Evolutionary conservation across 495 filamentous ascomycete genomes (phyloP), one percentile per base, ranked within the genome.

Genomic region (Cetradonia linearis): DNA sequence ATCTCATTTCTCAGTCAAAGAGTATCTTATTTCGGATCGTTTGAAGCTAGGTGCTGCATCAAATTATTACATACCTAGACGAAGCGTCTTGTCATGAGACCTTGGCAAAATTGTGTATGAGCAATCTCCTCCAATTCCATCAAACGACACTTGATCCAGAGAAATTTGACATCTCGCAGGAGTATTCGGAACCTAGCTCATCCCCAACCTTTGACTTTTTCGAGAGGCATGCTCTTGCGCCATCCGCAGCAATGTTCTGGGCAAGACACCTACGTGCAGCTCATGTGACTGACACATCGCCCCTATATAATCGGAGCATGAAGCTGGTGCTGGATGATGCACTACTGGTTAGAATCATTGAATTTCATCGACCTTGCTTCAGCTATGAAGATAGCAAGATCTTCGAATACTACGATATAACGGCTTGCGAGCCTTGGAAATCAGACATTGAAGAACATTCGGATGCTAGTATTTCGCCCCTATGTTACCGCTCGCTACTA

Each of bases 11-110:
- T 59, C 57, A 4, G 44, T 59, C 1, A 59, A 59, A 50, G 57
- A 59, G 16, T 59, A 59, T 50, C 57, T 59, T 20, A 10, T 59
- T 7, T 59, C 57, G 34, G 57, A 50, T 31, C 16, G 42, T 27
- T 25, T 59, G n/a, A 30, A 13, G 5, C 10, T n/a, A 8, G 20
- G 57, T 14, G 1, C 20, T 10, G 46, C 57, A 27, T 48, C 40
- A 5, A 37, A 36, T 7, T 59, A 23, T 11, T 11, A 30, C 9
- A 5, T 11, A 30, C 9, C 16, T 59, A 10, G 30, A 59, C 25
- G 53, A 55, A 33, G 5, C 13, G 20, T 14, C 36, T 6, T 28
- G 27, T 55, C 53, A 55, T 23, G 11, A 5, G n/a, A 38, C 13
- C n/a, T 38, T 37, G 23, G 53, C 53, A 16, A 6, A 23, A 3